These are phyloP conservation scores for Megacollybia marginata DNA, from an alignment of 768 basidiomycete species.

Conservation along the genomic window DNA sequence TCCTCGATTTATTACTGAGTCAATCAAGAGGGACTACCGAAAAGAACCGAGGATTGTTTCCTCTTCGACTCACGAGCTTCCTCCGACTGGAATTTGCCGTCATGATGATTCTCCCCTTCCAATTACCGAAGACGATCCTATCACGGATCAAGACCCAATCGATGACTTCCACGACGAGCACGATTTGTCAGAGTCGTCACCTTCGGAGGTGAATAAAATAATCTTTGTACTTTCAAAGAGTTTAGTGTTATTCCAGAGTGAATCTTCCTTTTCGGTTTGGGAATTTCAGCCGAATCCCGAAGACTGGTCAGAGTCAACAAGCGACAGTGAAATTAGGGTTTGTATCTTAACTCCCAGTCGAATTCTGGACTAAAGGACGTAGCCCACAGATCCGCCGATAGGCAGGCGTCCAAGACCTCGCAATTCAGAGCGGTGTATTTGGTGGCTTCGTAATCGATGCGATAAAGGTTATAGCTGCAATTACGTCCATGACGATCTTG, in stretches of 20 bases:
- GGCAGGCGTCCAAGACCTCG: slow-evolving; percentile 10
- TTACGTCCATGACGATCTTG: slow-evolving; percentile 18
- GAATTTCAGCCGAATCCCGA: background rate
- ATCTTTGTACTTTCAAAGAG: too few relatives aligned
- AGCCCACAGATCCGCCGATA: slow-evolving; percentile 23
- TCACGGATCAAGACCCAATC: too few relatives aligned
- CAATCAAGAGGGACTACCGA: too few relatives aligned
- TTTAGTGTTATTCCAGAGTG: background rate
- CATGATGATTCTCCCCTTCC: too few relatives aligned
- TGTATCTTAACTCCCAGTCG: slow-evolving; percentile 16
- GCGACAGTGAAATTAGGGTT: slow-evolving; percentile 11
- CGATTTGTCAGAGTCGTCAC: too few relatives aligned
- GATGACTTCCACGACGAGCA: too few relatives aligned
- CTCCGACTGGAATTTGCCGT: too few relatives aligned
- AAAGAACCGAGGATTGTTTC: too few relatives aligned
- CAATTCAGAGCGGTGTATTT: slow-evolving; percentile 15
- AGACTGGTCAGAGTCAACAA: background rate
- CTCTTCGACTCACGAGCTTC: too few relatives aligned
- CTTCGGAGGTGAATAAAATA: too few relatives aligned
- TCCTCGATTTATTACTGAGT: too few relatives aligned
- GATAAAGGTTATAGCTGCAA: slow-evolving; percentile 13
- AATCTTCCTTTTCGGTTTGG: background rate
- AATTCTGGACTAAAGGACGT: slow-evolving; percentile 26
- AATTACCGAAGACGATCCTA: too few relatives aligned
- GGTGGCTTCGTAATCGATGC: slow-evolving; percentile 26